Evolutionary conservation across 2,329 filamentous ascomycete species (phyloP), one percentile per base, ranked within the genome.

Genomic region (Verticillium nonalfalfae): DNA sequence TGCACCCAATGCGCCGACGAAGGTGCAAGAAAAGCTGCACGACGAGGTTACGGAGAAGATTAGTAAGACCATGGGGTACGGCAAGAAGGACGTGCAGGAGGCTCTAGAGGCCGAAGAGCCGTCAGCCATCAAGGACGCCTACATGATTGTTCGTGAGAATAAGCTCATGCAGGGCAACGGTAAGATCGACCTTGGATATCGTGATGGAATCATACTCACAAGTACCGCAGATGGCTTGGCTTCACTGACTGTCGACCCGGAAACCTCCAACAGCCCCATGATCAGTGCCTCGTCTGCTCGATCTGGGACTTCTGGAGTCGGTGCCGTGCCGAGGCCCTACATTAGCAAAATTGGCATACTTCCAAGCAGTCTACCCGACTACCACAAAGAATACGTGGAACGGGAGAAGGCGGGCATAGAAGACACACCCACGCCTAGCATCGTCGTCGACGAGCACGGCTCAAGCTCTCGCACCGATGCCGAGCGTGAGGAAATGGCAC

Each of bases 61-160:
- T 59, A 95, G 94, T 70, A 95, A 94, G 78, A 97, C 93, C 1
- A 98, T 99, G 93, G 95, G 95, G 63, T 99, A 99, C 73, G 93
- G 90, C 39, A 94, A 91, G 73, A 90, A 90, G 64, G 95, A 99
- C 78, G 94, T 99, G 59, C 90, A 97, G 72, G 95, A 98, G 75
- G 94, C 95, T 26, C 80, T 99, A 65, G 89, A 90, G 70, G 93
- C 92, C 61, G 88, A 95, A 59, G 95, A 99, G 73, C 95, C 95
- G 13, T 98, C 93, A 62, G 93, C 95, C 11, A 97, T 99, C 81
- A 99, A 99, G 78, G 95, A 99, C 76, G 95, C 95, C 1, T 99
- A 98, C 78, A 88, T 97, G 77, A 99, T 99, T 73, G 92, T 99
- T 33, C 87, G 94, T 59, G 95, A 99, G 76, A 98, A 98, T 73